Percentiles rank a stretch among this genome's conserved stretches.
These are phyloP conservation scores for Xylaria sp. DNA, from an alignment of 2,329 filamentous ascomycete species.

Conservation along the genomic window DNA sequence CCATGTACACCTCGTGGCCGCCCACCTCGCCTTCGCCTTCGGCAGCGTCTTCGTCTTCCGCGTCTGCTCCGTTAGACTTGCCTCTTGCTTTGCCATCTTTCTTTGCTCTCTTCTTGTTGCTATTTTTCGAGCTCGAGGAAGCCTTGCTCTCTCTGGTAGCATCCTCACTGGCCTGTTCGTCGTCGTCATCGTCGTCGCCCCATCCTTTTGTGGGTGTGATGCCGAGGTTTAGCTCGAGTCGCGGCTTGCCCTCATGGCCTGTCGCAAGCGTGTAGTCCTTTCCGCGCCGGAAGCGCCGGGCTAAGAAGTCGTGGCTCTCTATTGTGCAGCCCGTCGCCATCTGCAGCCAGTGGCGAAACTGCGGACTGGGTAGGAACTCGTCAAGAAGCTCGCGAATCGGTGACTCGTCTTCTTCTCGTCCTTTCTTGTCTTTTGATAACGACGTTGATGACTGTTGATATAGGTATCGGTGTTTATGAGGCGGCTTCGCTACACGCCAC, in stretches of 20 bases:
- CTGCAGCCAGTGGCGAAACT: constrained; percentile 90
- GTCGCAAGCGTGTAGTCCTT: constrained; percentile 93
- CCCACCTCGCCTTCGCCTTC: constrained; percentile 64
- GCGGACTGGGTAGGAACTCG: constrained; percentile 78
- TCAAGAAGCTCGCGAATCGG: constrained; percentile 81
- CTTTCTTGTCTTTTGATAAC: constrained; percentile 31
- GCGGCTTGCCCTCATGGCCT: constrained; percentile 76
- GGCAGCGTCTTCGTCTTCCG: constrained; percentile 42
- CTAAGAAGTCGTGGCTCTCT: constrained; percentile 77
- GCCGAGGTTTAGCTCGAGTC: constrained; percentile 85
- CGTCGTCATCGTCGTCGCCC: constrained; percentile 71
- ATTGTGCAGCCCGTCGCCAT: constrained; percentile 79
- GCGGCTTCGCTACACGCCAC: constrained; percentile 83
- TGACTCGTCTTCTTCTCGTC: constrained; percentile 44
- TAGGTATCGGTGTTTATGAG: constrained; percentile 93
- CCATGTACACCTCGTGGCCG: constrained; percentile 92
- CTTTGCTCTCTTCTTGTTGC: constrained; percentile 45
- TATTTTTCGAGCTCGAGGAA: constrained; percentile 33
- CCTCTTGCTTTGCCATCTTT: constrained; percentile 39
- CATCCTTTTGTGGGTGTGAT: constrained; percentile 86
- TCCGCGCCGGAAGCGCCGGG: constrained; percentile 84
- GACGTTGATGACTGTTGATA: constrained; percentile 70
- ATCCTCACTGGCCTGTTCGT: constrained; percentile 52
- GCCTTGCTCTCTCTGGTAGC: constrained; percentile 27
- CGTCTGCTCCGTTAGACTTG: constrained; percentile 39